Percentiles rank a stretch among this genome's conserved stretches.
phyloP scores from a whole-genome alignment of 495 filamentous ascomycete species.

The Aspergillus incahuasiensis region DNA sequence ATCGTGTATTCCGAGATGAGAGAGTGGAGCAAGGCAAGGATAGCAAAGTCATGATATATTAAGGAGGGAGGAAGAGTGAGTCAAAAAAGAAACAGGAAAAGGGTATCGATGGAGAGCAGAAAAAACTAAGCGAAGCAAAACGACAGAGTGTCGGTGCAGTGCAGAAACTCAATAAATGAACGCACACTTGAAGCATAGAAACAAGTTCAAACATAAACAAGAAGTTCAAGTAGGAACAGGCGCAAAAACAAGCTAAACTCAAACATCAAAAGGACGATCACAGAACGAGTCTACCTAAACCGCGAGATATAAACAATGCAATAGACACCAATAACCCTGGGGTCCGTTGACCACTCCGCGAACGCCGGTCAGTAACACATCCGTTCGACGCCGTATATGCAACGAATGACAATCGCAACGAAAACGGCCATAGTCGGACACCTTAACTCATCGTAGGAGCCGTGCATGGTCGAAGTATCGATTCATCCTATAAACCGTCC shows the following conservation, averaged over 20 bases:
- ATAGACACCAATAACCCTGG: slow-evolving; percentile 17
- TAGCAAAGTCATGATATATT: slow-evolving; percentile 3
- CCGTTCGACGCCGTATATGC: slow-evolving; percentile 42
- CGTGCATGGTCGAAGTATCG: no score
- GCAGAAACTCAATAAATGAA: neutral
- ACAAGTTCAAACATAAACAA: slow-evolving; percentile 18
- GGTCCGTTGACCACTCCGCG: slow-evolving; percentile 22
- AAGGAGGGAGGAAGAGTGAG: neutral
- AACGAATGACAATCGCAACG: slow-evolving; percentile 29
- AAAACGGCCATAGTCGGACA: neutral
- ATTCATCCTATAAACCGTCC: no score
- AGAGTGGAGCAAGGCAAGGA: neutral
- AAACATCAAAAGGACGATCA: neutral
- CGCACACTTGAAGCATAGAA: slow-evolving; percentile 8
- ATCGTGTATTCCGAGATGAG: slow-evolving; percentile 6
- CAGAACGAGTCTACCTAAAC: neutral
- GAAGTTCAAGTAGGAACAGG: no score
- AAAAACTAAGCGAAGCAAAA: slow-evolving; percentile 8
- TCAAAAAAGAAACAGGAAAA: slow-evolving; percentile 22
- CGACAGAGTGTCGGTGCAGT: slow-evolving; percentile 7
- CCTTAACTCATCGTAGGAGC: no score
- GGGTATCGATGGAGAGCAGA: slow-evolving; percentile 38
- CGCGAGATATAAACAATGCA: slow-evolving; percentile 1
- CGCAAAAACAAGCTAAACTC: slow-evolving; percentile 17
- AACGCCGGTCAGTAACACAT: slow-evolving; percentile 30